Conservation (phyloP, 441 rosid genomes). For the Populus trichocarpa region DNA sequence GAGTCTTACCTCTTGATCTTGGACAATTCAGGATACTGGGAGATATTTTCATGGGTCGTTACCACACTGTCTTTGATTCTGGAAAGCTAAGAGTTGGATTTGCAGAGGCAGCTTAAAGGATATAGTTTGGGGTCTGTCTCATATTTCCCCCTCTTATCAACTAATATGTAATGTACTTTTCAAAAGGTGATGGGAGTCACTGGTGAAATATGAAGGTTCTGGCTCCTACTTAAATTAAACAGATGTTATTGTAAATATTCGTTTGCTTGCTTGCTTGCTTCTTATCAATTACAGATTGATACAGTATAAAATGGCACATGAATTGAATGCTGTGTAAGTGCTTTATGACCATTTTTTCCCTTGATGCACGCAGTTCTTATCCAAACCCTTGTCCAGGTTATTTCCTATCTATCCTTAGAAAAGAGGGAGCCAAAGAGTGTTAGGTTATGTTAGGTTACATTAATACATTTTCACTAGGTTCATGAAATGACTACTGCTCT, state of each 20-base stretch:
- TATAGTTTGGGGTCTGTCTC: background rate
- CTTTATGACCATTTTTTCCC: background rate
- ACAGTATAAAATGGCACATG: background rate
- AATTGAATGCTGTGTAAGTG: background rate
- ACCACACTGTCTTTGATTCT: conserved; percentile 81
- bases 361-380: background rate
- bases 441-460: background rate
- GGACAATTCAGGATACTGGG: conserved; percentile 69
- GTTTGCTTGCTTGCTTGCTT: background rate
- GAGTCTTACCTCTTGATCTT: background rate
- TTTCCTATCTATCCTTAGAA: background rate
- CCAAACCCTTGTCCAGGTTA: background rate
- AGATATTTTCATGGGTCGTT: conserved; percentile 74
- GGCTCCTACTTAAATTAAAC: background rate
- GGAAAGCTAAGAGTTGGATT: conserved; percentile 75
- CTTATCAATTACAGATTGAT: background rate
- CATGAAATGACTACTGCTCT: background rate
- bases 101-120: conserved; percentile 55
- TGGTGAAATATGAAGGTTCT: background rate
- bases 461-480: background rate
- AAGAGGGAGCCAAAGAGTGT: background rate
- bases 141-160: background rate
- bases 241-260: conserved; percentile 23
- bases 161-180: conserved; percentile 1
- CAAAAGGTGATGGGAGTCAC: background rate